Evolutionary conservation across 176 grass and related monocot species (phyloP).

Genomic region (Otatea glauca): DNA sequence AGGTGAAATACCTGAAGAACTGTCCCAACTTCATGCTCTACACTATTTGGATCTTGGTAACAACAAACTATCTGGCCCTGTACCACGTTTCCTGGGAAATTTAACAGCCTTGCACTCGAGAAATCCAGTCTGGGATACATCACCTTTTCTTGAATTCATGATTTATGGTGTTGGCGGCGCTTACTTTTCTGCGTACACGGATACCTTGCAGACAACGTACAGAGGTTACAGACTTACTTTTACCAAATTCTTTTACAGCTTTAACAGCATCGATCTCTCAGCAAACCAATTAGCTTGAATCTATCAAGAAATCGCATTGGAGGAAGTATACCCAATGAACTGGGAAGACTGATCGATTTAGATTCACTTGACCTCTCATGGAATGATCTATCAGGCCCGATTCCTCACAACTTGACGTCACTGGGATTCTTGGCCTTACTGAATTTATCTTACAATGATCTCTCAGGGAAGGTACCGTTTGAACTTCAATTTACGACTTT

Average conservation of each 20-base stretch:
- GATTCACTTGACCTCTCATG: constrained; percentile 33
- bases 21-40: constrained; percentile 8
- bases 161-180: not conserved
- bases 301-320: not conserved
- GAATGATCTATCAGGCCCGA: constrained; percentile 26
- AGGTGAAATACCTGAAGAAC: constrained; percentile 26
- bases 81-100: not conserved
- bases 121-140: not conserved
- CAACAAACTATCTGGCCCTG: constrained; percentile 1
- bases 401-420: not conserved
- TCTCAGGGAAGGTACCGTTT: not conserved
- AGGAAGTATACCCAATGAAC: constrained; percentile 19
- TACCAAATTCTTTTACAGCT: accelerated
- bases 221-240: not conserved
- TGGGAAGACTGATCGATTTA: not conserved
- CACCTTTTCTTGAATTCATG: not conserved
- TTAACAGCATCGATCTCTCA: not conserved
- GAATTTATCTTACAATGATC: constrained; percentile 39
- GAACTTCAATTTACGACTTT: accelerated
- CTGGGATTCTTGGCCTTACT: accelerated
- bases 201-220: accelerated
- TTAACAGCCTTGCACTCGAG: not conserved
- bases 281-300: not conserved
- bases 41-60: not conserved
- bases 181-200: not conserved